Percentiles rank a stretch among this genome's conserved stretches.
Evolutionary conservation across 352 stramenopile species (phyloP).

Genomic region (Plasmopara muralis): DNA sequence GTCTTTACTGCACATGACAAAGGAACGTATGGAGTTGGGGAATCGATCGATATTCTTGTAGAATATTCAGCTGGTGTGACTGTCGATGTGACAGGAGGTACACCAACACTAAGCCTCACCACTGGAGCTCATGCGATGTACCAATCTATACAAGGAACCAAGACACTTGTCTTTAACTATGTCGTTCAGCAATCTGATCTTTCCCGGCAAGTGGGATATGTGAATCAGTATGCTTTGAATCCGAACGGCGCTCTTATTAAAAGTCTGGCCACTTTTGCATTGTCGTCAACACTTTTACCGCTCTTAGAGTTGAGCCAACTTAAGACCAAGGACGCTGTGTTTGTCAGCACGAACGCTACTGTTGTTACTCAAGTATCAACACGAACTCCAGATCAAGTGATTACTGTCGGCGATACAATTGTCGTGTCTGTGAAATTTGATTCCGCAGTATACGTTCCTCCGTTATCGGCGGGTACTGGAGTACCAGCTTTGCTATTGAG

Average conservation of each 20-base stretch:
- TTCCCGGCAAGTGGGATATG: slow-evolving; percentile 27
- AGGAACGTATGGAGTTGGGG: slow-evolving; percentile 41
- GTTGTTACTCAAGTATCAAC: slow-evolving; percentile 34
- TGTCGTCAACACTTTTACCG: slow-evolving; percentile 39
- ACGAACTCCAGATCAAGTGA: slow-evolving; percentile 28
- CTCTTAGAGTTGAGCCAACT: slow-evolving; percentile 17
- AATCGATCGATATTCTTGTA: slow-evolving; percentile 54
- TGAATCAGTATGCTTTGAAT: slow-evolving; percentile 34
- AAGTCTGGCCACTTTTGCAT: slow-evolving; percentile 7
- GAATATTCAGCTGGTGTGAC: slow-evolving; percentile 41
- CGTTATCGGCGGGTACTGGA: slow-evolving; percentile 11
- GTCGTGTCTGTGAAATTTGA: slow-evolving; percentile 36
- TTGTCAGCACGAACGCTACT: slow-evolving; percentile 33
- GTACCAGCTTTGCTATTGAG: slow-evolving; percentile 38
- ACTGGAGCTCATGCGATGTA: slow-evolving; percentile 41
- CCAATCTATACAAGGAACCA: slow-evolving; percentile 32
- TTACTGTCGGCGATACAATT: slow-evolving; percentile 51
- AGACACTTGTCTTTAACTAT: slow-evolving; percentile 43
- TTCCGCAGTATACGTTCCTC: slow-evolving; percentile 24
- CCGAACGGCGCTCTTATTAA: slow-evolving; percentile 39
- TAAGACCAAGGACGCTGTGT: slow-evolving; percentile 12
- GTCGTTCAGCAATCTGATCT: slow-evolving; percentile 36
- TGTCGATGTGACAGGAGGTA: slow-evolving; percentile 29
- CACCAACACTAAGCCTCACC: slow-evolving; percentile 32
- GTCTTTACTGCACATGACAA: slow-evolving; percentile 48